Conservation (phyloP, 1,139 yeast species). For the Saccharomyces hybrid region DNA sequence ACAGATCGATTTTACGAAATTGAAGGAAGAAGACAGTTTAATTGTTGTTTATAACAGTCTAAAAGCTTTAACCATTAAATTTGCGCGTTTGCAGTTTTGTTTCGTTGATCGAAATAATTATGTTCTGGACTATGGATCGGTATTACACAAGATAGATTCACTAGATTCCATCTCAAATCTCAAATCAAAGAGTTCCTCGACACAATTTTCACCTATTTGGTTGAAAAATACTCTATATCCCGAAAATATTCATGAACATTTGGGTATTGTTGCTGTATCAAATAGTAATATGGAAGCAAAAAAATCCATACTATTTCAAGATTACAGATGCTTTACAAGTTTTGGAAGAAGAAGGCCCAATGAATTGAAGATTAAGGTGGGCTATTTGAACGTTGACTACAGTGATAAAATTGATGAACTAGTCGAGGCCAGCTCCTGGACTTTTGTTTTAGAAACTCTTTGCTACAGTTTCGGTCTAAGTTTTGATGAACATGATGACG, state of each 20-base stretch:
- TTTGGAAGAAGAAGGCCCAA: slow-evolving; percentile 20
- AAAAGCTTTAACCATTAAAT: slow-evolving; percentile 21
- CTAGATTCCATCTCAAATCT: slow-evolving; percentile 2
- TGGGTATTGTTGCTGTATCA: slow-evolving; percentile 26
- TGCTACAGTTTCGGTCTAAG: slow-evolving; percentile 26
- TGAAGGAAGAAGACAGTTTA: slow-evolving; percentile 10
- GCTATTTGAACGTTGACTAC: slow-evolving; percentile 29
- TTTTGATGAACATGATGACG: slow-evolving; percentile 29
- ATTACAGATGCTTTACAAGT: slow-evolving; percentile 17
- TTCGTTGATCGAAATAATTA: slow-evolving; percentile 15
- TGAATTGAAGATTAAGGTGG: slow-evolving; percentile 29
- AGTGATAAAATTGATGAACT: slow-evolving; percentile 26
- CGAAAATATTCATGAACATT: slow-evolving; percentile 2
- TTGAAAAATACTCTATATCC: slow-evolving; percentile 13
- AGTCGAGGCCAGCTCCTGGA: slow-evolving; percentile 28
- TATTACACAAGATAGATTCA: slow-evolving; percentile 4
- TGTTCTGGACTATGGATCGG: slow-evolving; percentile 8
- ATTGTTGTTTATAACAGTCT: slow-evolving; percentile 19
- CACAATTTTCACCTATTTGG: slow-evolving; percentile 15
- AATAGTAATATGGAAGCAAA: slow-evolving; percentile 23
- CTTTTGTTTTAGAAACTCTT: slow-evolving; percentile 24
- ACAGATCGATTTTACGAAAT: slow-evolving; percentile 23
- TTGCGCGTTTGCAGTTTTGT: slow-evolving; percentile 14
- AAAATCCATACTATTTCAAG: slow-evolving; percentile 20
- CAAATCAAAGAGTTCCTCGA: not conserved